phyloP scores from a whole-genome alignment of 2,329 filamentous ascomycete genomes.

The Pezicula carpinea region DNA sequence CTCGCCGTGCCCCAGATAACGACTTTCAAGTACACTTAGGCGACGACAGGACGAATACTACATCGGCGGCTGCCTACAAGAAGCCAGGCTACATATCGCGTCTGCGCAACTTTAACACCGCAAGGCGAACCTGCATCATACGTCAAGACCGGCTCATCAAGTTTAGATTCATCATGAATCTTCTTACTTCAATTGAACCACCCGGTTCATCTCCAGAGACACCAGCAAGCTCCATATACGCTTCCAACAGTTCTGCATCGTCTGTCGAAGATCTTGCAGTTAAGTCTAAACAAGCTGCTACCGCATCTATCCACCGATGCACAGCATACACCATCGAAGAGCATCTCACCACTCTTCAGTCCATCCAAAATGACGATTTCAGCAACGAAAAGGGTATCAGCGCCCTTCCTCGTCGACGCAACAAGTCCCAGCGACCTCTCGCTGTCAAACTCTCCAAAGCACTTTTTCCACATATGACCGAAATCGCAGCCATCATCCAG shows the following conservation, averaged over 20 bases:
- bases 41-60: no score
- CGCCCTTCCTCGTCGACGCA: constrained; percentile 1
- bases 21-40: no score
- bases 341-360: not conserved
- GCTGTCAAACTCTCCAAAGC: constrained; percentile 1
- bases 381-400: not conserved
- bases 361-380: not conserved
- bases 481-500: constrained; percentile 10
- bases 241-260: not conserved
- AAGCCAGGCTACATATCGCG: no score
- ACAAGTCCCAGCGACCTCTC: constrained; percentile 3
- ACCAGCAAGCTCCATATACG: not conserved
- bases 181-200: not conserved
- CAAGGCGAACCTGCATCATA: no score
- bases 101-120: no score
- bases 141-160: no score
- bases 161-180: no score
- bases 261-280: not conserved
- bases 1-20: no score
- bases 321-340: not conserved
- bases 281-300: not conserved
- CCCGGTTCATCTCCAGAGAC: not conserved
- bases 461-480: constrained; percentile 6
- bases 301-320: not conserved
- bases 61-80: no score